Evolutionary conservation across 257 asterid genomes (phyloP), one percentile per base, ranked within the genome.

Genomic region (Solanum ossicruentum): DNA sequence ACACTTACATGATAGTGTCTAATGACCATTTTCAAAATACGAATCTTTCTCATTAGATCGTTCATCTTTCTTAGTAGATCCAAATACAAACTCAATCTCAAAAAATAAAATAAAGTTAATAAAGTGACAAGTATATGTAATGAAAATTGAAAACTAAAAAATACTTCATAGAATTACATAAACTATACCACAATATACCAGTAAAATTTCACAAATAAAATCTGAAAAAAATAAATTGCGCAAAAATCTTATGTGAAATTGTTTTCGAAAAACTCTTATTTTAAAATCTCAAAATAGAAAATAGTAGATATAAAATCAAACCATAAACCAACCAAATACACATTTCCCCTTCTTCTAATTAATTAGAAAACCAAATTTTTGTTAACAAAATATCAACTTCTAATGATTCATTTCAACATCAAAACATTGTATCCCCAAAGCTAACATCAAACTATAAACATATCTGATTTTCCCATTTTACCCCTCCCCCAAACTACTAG

Each of bases 401-500:
- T 52, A 77, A 51, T 77, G 21, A 78, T 52, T 77, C 60, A 77
- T 15, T 72, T 26, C 58, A 28, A 26, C 23, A 51, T 75, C 21
- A 75, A 21, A 73, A 47, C 82, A 15, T 6, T 51, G 45, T 49
- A 51, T 23, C 47, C 82, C 82, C 79, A n/a, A 77, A 51, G 26
- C 1, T 49, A 71, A 16, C 63, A 26, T 49, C 47, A 78, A 45
- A 28, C 65, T 78, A 78, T 78, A 60, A 78, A 78, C 83, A 78
- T 45, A 78, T 78, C 17, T 16, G 47, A 78, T 66, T 89, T 81
- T 88, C 92, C 89, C 66, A 86, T 87, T 87, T 87, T 87, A 89
- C 94, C 91, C 89, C 60, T 45, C 73, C 89, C 57, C 41, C 60
- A 51, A 51, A 84, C 81, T 81, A 80, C 82, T 49, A 69, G 69